phyloP scores from a whole-genome alignment of 495 filamentous ascomycete genomes.

The Stereocaulon alpinum region DNA sequence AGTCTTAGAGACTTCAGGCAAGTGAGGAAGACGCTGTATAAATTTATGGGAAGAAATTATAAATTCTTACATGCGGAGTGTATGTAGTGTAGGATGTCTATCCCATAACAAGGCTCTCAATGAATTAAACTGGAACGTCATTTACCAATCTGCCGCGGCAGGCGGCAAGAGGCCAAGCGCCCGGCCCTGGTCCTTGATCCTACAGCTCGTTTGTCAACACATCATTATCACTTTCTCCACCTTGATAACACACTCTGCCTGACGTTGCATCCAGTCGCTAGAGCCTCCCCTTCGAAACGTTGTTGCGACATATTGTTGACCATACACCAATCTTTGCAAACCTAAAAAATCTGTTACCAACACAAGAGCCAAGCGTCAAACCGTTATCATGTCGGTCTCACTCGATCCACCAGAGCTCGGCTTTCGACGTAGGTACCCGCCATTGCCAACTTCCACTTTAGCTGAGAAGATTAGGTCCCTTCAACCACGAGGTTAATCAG shows the following conservation, averaged over 20 bases:
- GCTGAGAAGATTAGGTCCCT: constrained; percentile 58
- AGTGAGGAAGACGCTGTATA: background rate
- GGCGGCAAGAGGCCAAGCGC: background rate
- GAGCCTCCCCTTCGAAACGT: background rate
- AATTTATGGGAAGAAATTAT: no score
- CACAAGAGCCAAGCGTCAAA: background rate
- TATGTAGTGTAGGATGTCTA: background rate
- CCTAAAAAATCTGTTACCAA: background rate
- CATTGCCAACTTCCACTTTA: background rate
- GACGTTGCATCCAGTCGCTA: background rate
- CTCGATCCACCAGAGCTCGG: constrained; percentile 83
- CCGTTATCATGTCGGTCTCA: constrained; percentile 73
- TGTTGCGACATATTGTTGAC: background rate
- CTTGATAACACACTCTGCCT: background rate
- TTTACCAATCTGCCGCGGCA: constrained; percentile 1
- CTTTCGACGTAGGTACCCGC: constrained; percentile 67
- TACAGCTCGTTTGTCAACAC: no score
- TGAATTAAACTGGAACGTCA: background rate
- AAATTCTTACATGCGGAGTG: background rate
- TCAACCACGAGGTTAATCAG: constrained; percentile 83
- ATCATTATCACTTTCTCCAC: no score
- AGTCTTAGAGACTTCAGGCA: background rate
- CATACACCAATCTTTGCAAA: no score
- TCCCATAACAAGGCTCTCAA: background rate
- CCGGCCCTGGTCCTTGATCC: background rate